Conservation (phyloP, 768 basidiomycete genomes). For the Lactifluus hygrophoroides region DNA sequence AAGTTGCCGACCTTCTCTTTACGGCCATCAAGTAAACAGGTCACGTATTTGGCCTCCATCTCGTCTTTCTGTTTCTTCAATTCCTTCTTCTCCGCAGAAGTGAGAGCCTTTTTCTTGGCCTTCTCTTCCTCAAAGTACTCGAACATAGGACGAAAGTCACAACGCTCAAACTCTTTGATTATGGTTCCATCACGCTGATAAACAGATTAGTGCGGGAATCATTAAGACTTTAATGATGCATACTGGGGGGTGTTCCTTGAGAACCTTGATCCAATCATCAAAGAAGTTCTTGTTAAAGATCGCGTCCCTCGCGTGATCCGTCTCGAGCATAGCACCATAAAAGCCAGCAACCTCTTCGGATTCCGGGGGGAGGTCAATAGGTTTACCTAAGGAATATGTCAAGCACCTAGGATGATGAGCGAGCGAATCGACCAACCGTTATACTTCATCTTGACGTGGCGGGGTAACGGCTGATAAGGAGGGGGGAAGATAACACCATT, state of each 20-base stretch:
- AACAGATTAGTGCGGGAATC: not conserved
- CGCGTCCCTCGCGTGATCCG: slow-evolving; percentile 82
- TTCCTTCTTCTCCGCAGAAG: slow-evolving; percentile 83
- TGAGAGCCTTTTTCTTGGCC: slow-evolving; percentile 84
- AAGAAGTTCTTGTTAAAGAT: slow-evolving; percentile 96
- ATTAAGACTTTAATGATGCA: slow-evolving; percentile 26
- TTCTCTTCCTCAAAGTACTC: slow-evolving; percentile 90
- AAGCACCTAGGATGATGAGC: slow-evolving; percentile 7
- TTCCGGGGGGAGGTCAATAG: slow-evolving; percentile 69
- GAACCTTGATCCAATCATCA: slow-evolving; percentile 70
- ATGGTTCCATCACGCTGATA: slow-evolving; percentile 59
- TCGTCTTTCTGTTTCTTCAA: slow-evolving; percentile 79
- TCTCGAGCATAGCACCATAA: slow-evolving; percentile 87
- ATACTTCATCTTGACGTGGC: slow-evolving; percentile 87
- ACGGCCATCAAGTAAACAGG: slow-evolving; percentile 87
- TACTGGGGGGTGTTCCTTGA: slow-evolving; percentile 80
- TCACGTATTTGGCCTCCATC: slow-evolving; percentile 74
- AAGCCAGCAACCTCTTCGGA: slow-evolving; percentile 97
- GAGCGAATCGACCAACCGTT: slow-evolving; percentile 50
- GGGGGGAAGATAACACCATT: slow-evolving; percentile 94
- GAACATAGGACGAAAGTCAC: slow-evolving; percentile 93
- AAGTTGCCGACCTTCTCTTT: slow-evolving; percentile 99
- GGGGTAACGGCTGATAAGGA: slow-evolving; percentile 80
- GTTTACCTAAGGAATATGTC: slow-evolving; percentile 46
- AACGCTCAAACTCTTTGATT: slow-evolving; percentile 66